Base-by-base conservation (phyloP, 257 asterid species). In the Anisodus acutangulus region DNA sequence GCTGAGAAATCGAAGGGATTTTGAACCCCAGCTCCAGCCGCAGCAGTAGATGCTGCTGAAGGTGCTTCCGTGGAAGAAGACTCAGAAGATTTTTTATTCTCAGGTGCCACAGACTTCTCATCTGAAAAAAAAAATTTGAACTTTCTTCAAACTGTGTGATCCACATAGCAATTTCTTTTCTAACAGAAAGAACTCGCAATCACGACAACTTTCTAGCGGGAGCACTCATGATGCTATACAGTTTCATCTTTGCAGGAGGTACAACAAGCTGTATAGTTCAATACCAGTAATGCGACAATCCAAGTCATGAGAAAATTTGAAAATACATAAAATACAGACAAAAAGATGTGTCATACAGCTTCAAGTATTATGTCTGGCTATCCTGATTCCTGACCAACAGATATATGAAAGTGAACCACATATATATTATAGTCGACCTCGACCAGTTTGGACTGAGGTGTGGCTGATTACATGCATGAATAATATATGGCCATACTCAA, bases 1-100 rank as follows among this genome's bases (percentile, higher is more conserved):
- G 97, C 91, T n/a, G 98, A 94, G 88, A 95, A 93, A 88, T 95
- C 98, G 68, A 95, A 95, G 10, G 98, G 98, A 88, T 94, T 95
- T 6, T 89, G 92, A 87, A 91, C 53, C 45, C 90, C 93, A 81
- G 90, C 79, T 81, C 89, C 88, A 49, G 97, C 82, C n/a, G 91
- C 88, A 85, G 92, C 78, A 63, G 91, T 88, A 80, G 93, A 85
- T 83, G 91, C 6, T 71, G 87, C 95, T 88, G 93, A 78, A 79
- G 90, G 89, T 58, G 93, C 58, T 66, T 87, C 93, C 26, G 79
- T 64, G 41, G 94, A 79, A 2, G 82, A 59, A 63, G 91, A 82
- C 58, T 81, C 90, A 9, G 89, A 69, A 49, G 85, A 66, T 67
- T 83, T 85, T 59, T 89, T 92, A 51, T 88, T 88, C 67, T 80